A percentile compares a stretch with the other conserved stretches of the same genome.
phyloP scores from a whole-genome alignment of 2,329 filamentous ascomycete genomes.

The Aureobasidium sp. region DNA sequence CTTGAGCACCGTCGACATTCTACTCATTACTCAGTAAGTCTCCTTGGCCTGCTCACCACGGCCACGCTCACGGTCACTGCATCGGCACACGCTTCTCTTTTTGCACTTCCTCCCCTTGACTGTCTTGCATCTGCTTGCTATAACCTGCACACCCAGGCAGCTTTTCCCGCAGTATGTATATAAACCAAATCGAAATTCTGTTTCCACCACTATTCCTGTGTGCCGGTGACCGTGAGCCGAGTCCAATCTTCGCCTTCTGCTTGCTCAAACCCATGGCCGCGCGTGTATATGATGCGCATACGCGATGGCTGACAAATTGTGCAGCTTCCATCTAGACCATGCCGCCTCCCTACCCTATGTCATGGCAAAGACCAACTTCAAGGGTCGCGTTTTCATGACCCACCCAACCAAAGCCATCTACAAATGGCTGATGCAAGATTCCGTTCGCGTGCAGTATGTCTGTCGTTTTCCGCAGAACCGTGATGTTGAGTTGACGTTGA shows the following conservation, averaged over 20 bases:
- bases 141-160: background rate
- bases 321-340: slow-evolving; percentile 94
- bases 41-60: background rate
- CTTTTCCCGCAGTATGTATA: slow-evolving; percentile 17
- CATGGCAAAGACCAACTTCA: slow-evolving; percentile 94
- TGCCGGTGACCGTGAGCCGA: slow-evolving; percentile 13
- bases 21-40: slow-evolving; percentile 98
- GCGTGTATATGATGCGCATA: background rate
- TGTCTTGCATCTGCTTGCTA: slow-evolving; percentile 1
- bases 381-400: slow-evolving; percentile 95
- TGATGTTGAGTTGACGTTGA: background rate
- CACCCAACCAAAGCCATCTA: slow-evolving; percentile 99
- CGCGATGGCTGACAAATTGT: background rate
- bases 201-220: slow-evolving; percentile 11
- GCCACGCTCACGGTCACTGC: slow-evolving; percentile 7
- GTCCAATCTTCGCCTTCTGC: background rate
- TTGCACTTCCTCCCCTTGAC: background rate
- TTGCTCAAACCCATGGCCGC: background rate
- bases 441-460: slow-evolving; percentile 77
- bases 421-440: slow-evolving; percentile 98
- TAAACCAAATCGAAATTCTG: slow-evolving; percentile 27
- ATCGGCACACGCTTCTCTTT: background rate
- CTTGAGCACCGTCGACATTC: slow-evolving; percentile 90
- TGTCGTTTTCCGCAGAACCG: too few relatives aligned
- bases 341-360: slow-evolving; percentile 98